Evolutionary conservation across 2,329 filamentous ascomycete species (phyloP).

Genomic region (Botryotinia convoluta): DNA sequence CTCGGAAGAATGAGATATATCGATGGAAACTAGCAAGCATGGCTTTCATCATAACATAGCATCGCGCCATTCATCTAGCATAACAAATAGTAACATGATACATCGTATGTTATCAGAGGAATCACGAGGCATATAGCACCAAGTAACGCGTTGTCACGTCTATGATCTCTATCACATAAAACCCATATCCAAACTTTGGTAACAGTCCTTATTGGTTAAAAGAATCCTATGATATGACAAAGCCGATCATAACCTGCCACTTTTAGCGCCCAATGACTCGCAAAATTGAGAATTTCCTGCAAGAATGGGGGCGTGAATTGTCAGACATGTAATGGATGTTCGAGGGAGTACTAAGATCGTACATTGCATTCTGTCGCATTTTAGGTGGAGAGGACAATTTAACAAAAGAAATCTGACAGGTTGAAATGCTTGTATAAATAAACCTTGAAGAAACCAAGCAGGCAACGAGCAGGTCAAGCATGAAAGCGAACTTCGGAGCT

Average conservation of each 20-base stretch:
- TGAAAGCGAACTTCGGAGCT: neutral
- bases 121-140: conserved; percentile 2
- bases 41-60: neutral
- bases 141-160: neutral
- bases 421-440: neutral
- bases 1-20: neutral
- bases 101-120: neutral
- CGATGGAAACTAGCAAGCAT: neutral
- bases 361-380: neutral
- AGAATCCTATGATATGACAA: neutral
- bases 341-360: neutral
- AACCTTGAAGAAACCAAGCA: neutral
- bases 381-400: neutral
- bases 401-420: neutral
- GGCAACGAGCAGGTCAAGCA: neutral
- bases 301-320: neutral
- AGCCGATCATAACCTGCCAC: neutral
- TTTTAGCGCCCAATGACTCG: neutral
- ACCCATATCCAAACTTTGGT: neutral
- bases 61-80: neutral
- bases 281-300: neutral
- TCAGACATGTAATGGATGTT: neutral
- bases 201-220: neutral
- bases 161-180: neutral
- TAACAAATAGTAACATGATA: neutral